Conservation (phyloP, 2,329 filamentous ascomycete species). For the Epichloe scottii region DNA sequence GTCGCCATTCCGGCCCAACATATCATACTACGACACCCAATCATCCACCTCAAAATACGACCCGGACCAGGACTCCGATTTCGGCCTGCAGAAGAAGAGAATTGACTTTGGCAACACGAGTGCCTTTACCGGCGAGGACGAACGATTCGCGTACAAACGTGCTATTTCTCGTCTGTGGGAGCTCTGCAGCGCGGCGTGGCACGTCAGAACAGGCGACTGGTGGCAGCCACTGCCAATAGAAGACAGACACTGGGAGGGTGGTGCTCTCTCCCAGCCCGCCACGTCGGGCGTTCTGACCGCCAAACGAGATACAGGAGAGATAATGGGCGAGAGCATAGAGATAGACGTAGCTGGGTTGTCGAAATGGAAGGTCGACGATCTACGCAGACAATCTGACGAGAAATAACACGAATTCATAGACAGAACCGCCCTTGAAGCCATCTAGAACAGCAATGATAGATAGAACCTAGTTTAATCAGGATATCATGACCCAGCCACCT, state of each 20-base stretch:
- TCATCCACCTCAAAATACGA: constrained; percentile 36
- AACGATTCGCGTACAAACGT: constrained; percentile 69
- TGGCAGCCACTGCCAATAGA: constrained; percentile 57
- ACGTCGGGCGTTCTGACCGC: constrained; percentile 3
- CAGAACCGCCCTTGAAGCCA: too few relatives aligned
- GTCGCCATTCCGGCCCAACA: constrained; percentile 67
- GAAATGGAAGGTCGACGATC: constrained; percentile 23
- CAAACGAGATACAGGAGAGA: constrained; percentile 13
- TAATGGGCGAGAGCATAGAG: constrained; percentile 22
- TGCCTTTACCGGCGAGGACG: constrained; percentile 68
- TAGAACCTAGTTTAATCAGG: too few relatives aligned
- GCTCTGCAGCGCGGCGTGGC: constrained; percentile 63
- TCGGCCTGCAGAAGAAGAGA: constrained; percentile 26
- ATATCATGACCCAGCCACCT: too few relatives aligned
- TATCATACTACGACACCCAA: constrained; percentile 48
- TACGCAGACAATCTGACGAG: constrained; percentile 15
- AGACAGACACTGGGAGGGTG: constrained; percentile 54
- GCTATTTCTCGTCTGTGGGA: constrained; percentile 72
- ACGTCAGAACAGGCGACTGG: constrained; percentile 51
- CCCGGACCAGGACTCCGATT: constrained; percentile 45
- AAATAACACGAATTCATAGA: not conserved
- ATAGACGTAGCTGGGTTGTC: constrained; percentile 27
- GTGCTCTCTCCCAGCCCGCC: constrained; percentile 14
- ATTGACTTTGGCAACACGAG: constrained; percentile 56
- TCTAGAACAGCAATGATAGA: too few relatives aligned